phyloP scores from a whole-genome alignment of 2,329 filamentous ascomycete species.

The Drechslera avenae region DNA sequence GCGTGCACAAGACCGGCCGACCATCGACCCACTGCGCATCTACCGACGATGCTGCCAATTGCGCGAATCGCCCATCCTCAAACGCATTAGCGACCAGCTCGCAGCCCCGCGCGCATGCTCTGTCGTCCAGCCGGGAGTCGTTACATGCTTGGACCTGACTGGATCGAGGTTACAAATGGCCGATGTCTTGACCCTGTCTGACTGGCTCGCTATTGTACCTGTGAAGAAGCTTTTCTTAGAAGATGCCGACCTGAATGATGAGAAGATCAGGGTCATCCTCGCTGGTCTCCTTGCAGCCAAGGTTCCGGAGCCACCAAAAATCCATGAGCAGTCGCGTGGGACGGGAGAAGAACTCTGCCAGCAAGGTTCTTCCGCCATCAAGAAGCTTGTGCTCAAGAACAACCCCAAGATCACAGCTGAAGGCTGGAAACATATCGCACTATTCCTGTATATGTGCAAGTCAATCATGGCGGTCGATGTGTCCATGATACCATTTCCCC shows the following conservation, averaged over 20 bases:
- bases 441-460: conserved; percentile 89
- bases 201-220: conserved; percentile 92
- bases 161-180: conserved; percentile 82
- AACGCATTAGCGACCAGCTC: conserved; percentile 89
- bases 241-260: conserved; percentile 84
- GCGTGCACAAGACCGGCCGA: conserved; percentile 70
- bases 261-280: conserved; percentile 83
- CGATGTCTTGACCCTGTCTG: conserved; percentile 85
- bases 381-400: conserved; percentile 86
- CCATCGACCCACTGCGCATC: conserved; percentile 88
- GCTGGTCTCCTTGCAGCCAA: conserved; percentile 84
- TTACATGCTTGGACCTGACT: conserved; percentile 81
- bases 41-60: conserved; percentile 94
- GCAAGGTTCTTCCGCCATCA: conserved; percentile 70
- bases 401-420: conserved; percentile 82
- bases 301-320: conserved; percentile 63
- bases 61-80: conserved; percentile 88
- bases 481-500: conserved; percentile 75
- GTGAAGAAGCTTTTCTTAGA: conserved; percentile 85
- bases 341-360: conserved; percentile 25
- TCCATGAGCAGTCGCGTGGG: conserved; percentile 15
- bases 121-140: conserved; percentile 70
- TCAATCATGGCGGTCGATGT: conserved; percentile 86
- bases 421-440: conserved; percentile 87
- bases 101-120: conserved; percentile 70